phyloP scores from a whole-genome alignment of 192 early-diverging fungal genomes.

The Entomortierella chlamydospora region DNA sequence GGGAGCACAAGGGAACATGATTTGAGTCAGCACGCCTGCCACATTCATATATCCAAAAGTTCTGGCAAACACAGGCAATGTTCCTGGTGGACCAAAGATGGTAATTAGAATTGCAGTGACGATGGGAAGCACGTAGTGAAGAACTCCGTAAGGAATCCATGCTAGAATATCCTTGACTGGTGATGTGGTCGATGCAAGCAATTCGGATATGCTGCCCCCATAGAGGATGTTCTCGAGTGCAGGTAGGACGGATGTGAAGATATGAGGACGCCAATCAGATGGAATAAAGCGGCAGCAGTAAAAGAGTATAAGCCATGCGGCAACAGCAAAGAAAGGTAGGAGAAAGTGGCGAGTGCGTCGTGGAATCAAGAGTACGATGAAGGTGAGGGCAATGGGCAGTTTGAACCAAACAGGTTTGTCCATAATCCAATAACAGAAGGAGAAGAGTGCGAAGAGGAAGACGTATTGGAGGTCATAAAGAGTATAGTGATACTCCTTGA shows the following conservation, averaged over 20 bases:
- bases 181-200: constrained; percentile 64
- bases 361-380: constrained; percentile 45
- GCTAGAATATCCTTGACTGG: constrained; percentile 68
- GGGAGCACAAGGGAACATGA: constrained; percentile 73
- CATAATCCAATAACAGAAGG: constrained; percentile 56
- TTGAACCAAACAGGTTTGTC: constrained; percentile 48
- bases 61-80: constrained; percentile 62
- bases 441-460: constrained; percentile 50
- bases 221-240: constrained; percentile 74
- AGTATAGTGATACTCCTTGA: constrained; percentile 49
- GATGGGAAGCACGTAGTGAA: constrained; percentile 74
- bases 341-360: constrained; percentile 57
- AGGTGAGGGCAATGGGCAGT: constrained; percentile 28
- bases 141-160: constrained; percentile 77
- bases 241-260: constrained; percentile 72
- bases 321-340: constrained; percentile 60
- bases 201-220: constrained; percentile 69
- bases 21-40: constrained; percentile 75
- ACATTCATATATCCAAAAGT: constrained; percentile 77
- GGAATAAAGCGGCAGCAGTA: constrained; percentile 68
- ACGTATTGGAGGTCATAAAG: constrained; percentile 60
- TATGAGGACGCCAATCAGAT: constrained; percentile 63
- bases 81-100: constrained; percentile 62
- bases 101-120: constrained; percentile 62
- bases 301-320: constrained; percentile 65